Evolutionary conservation across 306 rosid species (phyloP), one percentile per base, ranked within the genome.

Genomic region (Abrus precatorius): DNA sequence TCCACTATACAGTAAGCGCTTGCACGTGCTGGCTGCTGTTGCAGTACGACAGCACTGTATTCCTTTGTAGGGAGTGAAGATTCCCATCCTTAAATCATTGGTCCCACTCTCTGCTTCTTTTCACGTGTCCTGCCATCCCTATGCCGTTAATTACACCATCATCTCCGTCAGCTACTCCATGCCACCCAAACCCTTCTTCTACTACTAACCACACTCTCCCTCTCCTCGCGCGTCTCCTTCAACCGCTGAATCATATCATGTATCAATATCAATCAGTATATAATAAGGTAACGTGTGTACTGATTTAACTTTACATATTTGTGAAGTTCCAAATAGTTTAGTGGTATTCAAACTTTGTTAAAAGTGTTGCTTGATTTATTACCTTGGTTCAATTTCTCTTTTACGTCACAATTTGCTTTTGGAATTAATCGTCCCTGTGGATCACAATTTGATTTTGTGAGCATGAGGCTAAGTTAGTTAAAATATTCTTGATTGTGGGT

Each of bases 101-200:
- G 85, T 3, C 81, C 85, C 72, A 75, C 77, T 0, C 72, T 75
- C 85, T 75, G 81, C 43, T 32, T 38, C 8, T 47, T 57, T 67
- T 82, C 85, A 82, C 81, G 81, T 82, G 85, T 73, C 75, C 84
- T 41, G 80, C 65, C 74, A 50, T 72, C 48, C 13, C 74, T 38
- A 32, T 77, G 72, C 80, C 69, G 80, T 74, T 81, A 10, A 44
- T 72, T 80, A 65, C 55, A 74, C 57, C 67, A 49, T 71, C 78
- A 50, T 61, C 50, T 41, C 70, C 68, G 14, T 57, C 72, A 47
- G 30, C 77, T 70, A 34, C 77, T 68, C 75, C 47, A 2, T 55
- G 9, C 50, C 67, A 63, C 50, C 78, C 55, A 3, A 56, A 38
- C 65, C 4, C 48, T 33, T 3, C 27, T 6, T 56, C 6, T 9